These are phyloP conservation scores for Cyberlindnera maritima DNA, from an alignment of 805 yeast genomes.

Conservation along the genomic window DNA sequence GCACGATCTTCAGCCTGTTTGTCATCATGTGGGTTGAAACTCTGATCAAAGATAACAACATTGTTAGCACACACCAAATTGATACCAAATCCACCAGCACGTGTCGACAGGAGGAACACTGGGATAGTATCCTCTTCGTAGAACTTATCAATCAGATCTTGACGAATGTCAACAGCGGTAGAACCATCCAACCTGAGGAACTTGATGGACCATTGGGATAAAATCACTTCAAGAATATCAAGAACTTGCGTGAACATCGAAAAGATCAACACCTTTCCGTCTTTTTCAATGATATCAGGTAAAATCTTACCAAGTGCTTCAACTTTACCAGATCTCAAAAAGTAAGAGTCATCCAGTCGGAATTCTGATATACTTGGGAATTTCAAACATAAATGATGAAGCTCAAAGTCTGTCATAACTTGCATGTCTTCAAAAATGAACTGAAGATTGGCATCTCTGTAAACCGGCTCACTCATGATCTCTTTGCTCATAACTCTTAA, in stretches of 20 bases:
- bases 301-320: conserved; percentile 53
- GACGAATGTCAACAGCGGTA: conserved; percentile 91
- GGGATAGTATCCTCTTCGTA: conserved; percentile 81
- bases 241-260: conserved; percentile 91
- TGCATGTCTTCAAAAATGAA: conserved; percentile 92
- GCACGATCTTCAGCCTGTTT: conserved; percentile 99
- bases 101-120: conserved; percentile 84
- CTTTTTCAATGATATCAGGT: conserved; percentile 53
- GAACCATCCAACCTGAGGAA: conserved; percentile 90
- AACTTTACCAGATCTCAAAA: conserved; percentile 77
- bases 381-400: conserved; percentile 67
- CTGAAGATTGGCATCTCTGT: conserved; percentile 64
- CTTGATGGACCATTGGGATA: conserved; percentile 60
- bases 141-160: conserved; percentile 84
- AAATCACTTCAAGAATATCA: conserved; percentile 78
- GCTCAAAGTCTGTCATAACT: conserved; percentile 89
- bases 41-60: conserved; percentile 88
- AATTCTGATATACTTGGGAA: conserved; percentile 67
- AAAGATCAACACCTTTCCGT: conserved; percentile 74
- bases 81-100: conserved; percentile 99
- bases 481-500: conserved; percentile 68
- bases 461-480: conserved; percentile 79
- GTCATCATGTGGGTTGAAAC: conserved; percentile 98
- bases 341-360: conserved; percentile 51
- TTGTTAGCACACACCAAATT: conserved; percentile 93